Conservation (phyloP, 2,329 filamentous ascomycete species). For the Ramichloridium luteum region DNA sequence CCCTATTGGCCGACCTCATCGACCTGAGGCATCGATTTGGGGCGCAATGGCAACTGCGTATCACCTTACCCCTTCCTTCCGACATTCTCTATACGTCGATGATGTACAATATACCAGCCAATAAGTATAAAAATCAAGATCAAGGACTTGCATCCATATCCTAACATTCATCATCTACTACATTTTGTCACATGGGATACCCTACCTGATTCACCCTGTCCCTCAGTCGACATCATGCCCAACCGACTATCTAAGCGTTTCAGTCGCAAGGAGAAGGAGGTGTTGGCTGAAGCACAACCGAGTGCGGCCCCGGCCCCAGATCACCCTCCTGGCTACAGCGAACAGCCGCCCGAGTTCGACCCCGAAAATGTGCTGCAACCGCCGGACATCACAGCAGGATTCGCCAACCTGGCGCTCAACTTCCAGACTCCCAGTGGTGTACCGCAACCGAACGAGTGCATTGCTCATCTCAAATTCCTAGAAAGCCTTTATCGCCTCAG, state of each 20-base stretch:
- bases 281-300: conserved; percentile 15
- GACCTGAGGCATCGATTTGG: too few species aligned
- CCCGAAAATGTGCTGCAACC: conserved; percentile 13
- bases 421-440: conserved; percentile 20
- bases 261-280: conserved; percentile 22
- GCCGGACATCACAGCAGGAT: conserved; percentile 20
- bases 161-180: too few species aligned
- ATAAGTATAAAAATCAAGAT: too few species aligned
- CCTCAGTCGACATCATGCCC: conserved; percentile 20
- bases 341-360: conserved; percentile 14
- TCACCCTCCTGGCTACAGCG: conserved; percentile 12
- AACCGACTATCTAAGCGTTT: conserved; percentile 19
- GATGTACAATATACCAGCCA: too few species aligned
- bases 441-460: conserved; percentile 45
- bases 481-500: conserved; percentile 55
- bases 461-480: conserved; percentile 63
- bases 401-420: conserved; percentile 15
- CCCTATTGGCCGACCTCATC: too few species aligned
- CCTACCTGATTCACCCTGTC: too few species aligned
- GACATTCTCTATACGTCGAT: too few species aligned
- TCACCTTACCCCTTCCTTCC: too few species aligned
- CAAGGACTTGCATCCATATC: too few species aligned
- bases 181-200: too few species aligned
- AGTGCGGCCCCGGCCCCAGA: conserved; percentile 11
- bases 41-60: too few species aligned